Conservation (phyloP, 331 rosid species). For the Cydonia oblonga region DNA sequence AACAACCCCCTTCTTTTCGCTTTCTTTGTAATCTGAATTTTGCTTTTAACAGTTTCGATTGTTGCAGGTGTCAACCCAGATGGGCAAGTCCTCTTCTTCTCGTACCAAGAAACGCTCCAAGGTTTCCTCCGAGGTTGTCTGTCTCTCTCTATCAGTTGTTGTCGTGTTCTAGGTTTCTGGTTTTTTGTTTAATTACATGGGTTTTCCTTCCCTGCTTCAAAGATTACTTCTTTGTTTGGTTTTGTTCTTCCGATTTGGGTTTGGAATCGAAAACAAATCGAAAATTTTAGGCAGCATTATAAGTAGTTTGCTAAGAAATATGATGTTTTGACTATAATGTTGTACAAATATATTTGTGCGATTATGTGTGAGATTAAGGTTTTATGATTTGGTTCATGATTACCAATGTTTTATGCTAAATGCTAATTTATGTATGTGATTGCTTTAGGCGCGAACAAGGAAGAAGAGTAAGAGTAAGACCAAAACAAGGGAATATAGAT, state of each 20-base stretch:
- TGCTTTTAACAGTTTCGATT: conserved; percentile 9
- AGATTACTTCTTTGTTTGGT: background rate
- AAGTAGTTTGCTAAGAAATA: background rate
- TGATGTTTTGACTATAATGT: background rate
- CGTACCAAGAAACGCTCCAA: conserved; percentile 51
- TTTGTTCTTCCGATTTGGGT: background rate
- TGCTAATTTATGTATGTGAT: background rate
- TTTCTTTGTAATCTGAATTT: background rate
- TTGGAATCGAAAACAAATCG: background rate
- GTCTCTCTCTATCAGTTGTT: background rate
- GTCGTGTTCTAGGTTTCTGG: conserved; percentile 2
- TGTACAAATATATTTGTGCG: too few species aligned
- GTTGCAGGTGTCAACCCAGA: conserved; percentile 42
- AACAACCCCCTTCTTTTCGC: background rate
- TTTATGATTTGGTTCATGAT: background rate
- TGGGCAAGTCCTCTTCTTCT: conserved; percentile 77
- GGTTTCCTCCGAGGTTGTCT: conserved; percentile 45
- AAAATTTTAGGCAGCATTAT: background rate
- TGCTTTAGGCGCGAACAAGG: conserved; percentile 39
- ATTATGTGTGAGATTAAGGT: background rate
- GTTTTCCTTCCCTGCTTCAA: background rate
- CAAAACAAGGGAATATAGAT: conserved; percentile 31
- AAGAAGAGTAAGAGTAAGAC: conserved; percentile 44
- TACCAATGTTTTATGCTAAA: background rate
- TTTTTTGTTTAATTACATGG: background rate